phyloP scores from a whole-genome alignment of 202 grass and related monocot species.

The Digitaria exilis region DNA sequence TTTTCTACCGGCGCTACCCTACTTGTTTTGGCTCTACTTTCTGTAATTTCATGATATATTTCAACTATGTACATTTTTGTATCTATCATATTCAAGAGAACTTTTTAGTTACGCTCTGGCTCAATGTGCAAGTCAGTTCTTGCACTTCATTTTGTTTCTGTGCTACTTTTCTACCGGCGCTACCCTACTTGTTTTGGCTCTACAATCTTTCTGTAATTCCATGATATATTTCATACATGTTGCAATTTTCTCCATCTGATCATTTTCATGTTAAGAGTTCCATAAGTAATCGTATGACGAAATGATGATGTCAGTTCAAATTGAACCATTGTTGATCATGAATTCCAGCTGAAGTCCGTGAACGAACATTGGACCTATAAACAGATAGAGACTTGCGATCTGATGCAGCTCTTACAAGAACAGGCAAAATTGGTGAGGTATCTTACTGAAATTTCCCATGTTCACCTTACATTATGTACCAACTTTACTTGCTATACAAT shows the following conservation, averaged over 20 bases:
- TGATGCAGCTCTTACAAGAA: background rate
- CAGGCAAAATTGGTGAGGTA: background rate
- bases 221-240: slow-evolving; percentile 10
- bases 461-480: slow-evolving; percentile 11
- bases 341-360: background rate
- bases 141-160: slow-evolving; percentile 24
- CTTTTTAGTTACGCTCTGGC: slow-evolving; percentile 20
- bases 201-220: background rate
- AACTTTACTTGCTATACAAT: slow-evolving; percentile 23
- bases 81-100: slow-evolving; percentile 16
- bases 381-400: background rate
- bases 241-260: background rate
- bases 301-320: slow-evolving; percentile 2
- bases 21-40: background rate
- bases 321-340: background rate
- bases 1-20: background rate
- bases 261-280: slow-evolving; percentile 4
- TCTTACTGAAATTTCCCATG: background rate
- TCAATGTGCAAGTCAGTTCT: background rate
- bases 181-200: background rate
- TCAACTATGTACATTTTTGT: slow-evolving; percentile 28
- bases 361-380: background rate
- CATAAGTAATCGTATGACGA: background rate
- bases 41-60: slow-evolving; percentile 6
- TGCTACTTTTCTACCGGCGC: background rate